phyloP scores from a whole-genome alignment of 306 rosid genomes.

The Adenanthera pavonina region DNA sequence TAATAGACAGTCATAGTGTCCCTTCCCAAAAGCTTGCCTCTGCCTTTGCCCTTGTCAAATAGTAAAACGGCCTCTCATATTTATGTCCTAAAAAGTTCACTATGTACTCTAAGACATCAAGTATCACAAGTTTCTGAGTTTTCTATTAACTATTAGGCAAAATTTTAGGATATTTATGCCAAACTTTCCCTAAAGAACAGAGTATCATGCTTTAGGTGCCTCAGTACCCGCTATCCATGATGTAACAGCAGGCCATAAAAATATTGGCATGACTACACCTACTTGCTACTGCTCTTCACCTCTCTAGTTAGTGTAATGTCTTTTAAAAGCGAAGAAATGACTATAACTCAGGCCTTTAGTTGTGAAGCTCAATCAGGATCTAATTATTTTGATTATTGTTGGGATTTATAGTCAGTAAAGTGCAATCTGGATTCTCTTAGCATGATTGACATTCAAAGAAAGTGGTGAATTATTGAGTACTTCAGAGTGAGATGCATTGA shows the following conservation, averaged over 20 bases:
- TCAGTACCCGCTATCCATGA: background rate
- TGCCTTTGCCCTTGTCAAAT: conserved; percentile 1
- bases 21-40: background rate
- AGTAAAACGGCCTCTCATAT: background rate
- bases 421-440: background rate
- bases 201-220: background rate
- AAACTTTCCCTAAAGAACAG: background rate
- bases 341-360: background rate
- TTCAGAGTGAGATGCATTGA: background rate
- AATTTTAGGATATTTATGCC: background rate
- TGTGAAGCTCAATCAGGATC: background rate
- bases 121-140: background rate
- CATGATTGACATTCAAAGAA: background rate
- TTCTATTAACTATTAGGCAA: background rate
- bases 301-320: background rate
- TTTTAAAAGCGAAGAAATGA: background rate
- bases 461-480: background rate
- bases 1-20: background rate
- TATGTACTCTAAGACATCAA: no score
- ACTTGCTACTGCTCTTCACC: background rate
- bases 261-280: background rate
- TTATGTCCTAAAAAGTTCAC: background rate
- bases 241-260: background rate
- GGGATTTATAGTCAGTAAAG: background rate
- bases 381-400: background rate